Percentiles rank a stretch among this genome's conserved stretches.
Conservation (phyloP, 495 filamentous ascomycete genomes). For the Daldinia grandis region DNA sequence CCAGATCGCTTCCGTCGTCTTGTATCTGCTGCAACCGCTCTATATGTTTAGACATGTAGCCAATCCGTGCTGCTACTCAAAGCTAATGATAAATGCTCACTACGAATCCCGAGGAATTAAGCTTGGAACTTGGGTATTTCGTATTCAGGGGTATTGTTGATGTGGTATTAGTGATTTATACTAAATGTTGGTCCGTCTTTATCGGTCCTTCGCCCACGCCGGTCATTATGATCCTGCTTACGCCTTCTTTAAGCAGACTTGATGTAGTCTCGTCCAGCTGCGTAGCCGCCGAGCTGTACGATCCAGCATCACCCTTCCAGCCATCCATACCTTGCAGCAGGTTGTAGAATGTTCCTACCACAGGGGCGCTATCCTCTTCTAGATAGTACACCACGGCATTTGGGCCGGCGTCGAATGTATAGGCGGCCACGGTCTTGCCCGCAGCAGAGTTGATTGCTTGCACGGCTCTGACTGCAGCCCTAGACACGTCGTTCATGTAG, state of each 20-base stretch:
- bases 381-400: slow-evolving; percentile 96
- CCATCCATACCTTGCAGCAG: slow-evolving; percentile 63
- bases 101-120: not conserved
- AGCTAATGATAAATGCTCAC: not conserved
- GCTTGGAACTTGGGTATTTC: not conserved
- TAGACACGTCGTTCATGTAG: slow-evolving; percentile 93
- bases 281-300: slow-evolving; percentile 56
- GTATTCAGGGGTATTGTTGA: not conserved
- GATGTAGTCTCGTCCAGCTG: slow-evolving; percentile 66
- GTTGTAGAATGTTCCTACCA: slow-evolving; percentile 75
- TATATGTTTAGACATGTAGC: slow-evolving; percentile 9
- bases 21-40: not conserved
- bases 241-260: slow-evolving; percentile 73
- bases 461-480: slow-evolving; percentile 84
- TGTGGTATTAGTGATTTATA: not conserved
- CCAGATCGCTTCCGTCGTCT: slow-evolving; percentile 1
- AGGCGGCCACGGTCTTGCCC: slow-evolving; percentile 81
- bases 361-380: slow-evolving; percentile 73
- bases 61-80: not conserved
- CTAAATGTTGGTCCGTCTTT: slow-evolving; percentile 78
- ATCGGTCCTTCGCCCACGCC: slow-evolving; percentile 89
- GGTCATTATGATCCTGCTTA: slow-evolving; percentile 89
- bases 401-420: slow-evolving; percentile 97
- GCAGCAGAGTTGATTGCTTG: slow-evolving; percentile 83
- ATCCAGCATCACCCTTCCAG: slow-evolving; percentile 64